Percentiles rank a stretch among this genome's conserved stretches.
Conservation (phyloP, 805 yeast species). For the Maudiozyma barnettii region DNA sequence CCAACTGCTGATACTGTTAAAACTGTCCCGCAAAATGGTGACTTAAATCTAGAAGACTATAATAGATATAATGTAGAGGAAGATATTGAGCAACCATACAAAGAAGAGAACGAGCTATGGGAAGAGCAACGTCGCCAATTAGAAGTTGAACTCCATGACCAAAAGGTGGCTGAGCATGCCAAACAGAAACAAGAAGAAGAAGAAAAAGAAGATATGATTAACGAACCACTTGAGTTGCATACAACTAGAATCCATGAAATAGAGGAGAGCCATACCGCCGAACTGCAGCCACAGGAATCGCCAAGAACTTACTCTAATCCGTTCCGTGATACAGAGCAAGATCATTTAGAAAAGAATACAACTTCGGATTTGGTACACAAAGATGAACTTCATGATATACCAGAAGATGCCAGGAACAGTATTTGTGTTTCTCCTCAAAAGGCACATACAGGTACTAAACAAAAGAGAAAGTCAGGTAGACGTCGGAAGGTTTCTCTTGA, state of each 20-base stretch:
- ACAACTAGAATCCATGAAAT: background rate
- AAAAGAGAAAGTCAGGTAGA: conserved; percentile 23
- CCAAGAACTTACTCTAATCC: conserved; percentile 13
- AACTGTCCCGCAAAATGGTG: background rate
- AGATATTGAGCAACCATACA: conserved; percentile 6
- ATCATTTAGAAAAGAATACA: conserved; percentile 12
- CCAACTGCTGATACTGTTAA: background rate
- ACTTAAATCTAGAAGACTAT: conserved; percentile 1
- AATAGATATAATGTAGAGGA: conserved; percentile 6
- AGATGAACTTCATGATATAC: background rate
- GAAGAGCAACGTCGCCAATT: conserved; percentile 10
- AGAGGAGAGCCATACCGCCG: background rate
- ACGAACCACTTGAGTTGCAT: background rate
- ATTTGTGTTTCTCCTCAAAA: conserved; percentile 18
- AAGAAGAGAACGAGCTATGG: conserved; percentile 15
- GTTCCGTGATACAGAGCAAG: conserved; percentile 20
- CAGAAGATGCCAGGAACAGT: conserved; percentile 2
- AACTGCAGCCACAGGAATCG: background rate
- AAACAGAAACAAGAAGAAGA: conserved; percentile 2
- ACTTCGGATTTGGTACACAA: conserved; percentile 3
- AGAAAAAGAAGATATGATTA: background rate
- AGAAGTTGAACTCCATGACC: conserved; percentile 10
- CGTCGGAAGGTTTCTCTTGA: conserved; percentile 82
- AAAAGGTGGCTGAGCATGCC: conserved; percentile 2
- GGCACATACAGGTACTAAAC: conserved; percentile 11